These are phyloP conservation scores for Metarhizium album DNA, from an alignment of 2,329 filamentous ascomycete species.

Conservation along the genomic window DNA sequence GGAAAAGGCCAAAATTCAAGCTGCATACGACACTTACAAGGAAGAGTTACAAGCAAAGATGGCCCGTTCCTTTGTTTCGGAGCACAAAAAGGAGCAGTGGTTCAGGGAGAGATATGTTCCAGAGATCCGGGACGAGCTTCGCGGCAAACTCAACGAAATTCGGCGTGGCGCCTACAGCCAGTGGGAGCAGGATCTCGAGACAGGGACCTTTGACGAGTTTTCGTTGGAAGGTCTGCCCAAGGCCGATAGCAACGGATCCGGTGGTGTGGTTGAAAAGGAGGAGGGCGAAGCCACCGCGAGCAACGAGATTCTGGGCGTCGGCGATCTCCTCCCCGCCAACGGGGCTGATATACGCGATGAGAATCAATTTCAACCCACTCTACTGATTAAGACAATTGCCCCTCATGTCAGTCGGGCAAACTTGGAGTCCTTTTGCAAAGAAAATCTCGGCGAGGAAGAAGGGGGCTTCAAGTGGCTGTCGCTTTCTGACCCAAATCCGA, in stretches of 20 bases:
- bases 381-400: conserved; percentile 96
- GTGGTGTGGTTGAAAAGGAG: conserved; percentile 82
- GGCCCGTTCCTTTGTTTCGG: conserved; percentile 79
- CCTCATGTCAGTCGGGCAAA: conserved; percentile 91
- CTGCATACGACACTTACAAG: conserved; percentile 56
- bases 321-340: conserved; percentile 74
- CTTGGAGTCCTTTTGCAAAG: conserved; percentile 87
- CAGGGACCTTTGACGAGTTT: conserved; percentile 85
- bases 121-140: conserved; percentile 66
- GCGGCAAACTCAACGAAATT: conserved; percentile 66
- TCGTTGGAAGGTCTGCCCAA: conserved; percentile 91
- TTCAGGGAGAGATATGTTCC: conserved; percentile 91
- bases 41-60: conserved; percentile 64
- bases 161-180: conserved; percentile 69
- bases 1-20: conserved; percentile 68
- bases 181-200: conserved; percentile 81
- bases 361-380: conserved; percentile 74
- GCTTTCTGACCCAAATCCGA: conserved; percentile 89
- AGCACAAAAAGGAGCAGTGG: conserved; percentile 95
- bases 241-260: conserved; percentile 78
- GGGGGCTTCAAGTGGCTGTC: conserved; percentile 95
- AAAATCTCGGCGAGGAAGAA: conserved; percentile 81
- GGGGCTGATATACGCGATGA: conserved; percentile 86
- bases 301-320: conserved; percentile 85
- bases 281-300: conserved; percentile 87